Base-by-base conservation (phyloP, 441 rosid genomes). In the Capsella rubella region DNA sequence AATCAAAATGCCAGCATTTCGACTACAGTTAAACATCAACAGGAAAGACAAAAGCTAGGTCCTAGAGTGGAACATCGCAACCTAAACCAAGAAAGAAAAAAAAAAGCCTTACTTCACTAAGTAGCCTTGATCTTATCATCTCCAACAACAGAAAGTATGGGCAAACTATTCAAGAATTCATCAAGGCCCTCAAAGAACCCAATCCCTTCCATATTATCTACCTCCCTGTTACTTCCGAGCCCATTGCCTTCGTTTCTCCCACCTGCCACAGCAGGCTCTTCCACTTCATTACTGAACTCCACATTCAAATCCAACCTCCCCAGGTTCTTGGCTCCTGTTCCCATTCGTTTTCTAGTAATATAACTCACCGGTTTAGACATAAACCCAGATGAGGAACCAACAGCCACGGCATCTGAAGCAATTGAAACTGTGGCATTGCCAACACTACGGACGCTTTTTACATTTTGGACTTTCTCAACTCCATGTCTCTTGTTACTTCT, bases 241-340 rank as follows among this genome's bases (percentile, higher is more conserved):
- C 87, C 83, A 74, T 70, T 79, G 43, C 81, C 84, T 76, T 68
- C 84, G 50, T 74, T 80, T 64, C 81, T 79, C 49, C 80, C 66
- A 5, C 80, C 82, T n/a, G 65, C 72, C 28, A 64, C 63, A 58
- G 56, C 80, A 15, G 87, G 84, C 76, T 92, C 99, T 56, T 95
- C 98, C 73, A 68, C 92, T 71, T 95, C 97, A 62, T 93, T 92
- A 72, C 91, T 90, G 67, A 95, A 91, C 91, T 91, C 97, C 67
- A 95, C 97, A 87, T 95, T 95, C 89, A 95, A 85, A 86, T 95
- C 98, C 81, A 95, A 84, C 82, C 84, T 88, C 53, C 95, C 97
- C 42, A 92, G 60, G 52, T 82, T 85, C 83, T 91, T 90, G 8
- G 81, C 78, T 55, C 85, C 91, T 61, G 75, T 80, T 46, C 77